A percentile compares a stretch with the other conserved stretches of the same genome.
Conservation (phyloP, 2,329 filamentous ascomycete genomes). For the Aotearoamyces nothofagi region DNA sequence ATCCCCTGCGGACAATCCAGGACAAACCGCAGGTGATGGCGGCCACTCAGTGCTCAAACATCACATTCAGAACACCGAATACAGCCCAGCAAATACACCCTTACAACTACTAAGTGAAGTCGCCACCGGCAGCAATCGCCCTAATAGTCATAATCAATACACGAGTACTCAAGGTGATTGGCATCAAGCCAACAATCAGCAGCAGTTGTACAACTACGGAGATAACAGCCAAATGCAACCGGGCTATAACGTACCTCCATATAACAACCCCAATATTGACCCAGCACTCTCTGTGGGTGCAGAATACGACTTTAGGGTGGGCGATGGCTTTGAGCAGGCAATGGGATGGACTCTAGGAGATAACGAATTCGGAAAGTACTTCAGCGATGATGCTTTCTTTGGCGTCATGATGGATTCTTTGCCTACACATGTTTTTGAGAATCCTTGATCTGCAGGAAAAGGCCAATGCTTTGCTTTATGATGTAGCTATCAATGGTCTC, state of each 20-base stretch:
- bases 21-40: too few relatives aligned
- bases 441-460: too few relatives aligned
- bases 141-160: constrained; percentile 9
- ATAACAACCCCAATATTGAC: constrained; percentile 19
- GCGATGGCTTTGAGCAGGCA: constrained; percentile 19
- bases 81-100: constrained; percentile 19
- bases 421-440: too few relatives aligned
- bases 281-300: constrained; percentile 11
- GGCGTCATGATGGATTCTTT: constrained; percentile 13
- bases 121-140: constrained; percentile 19
- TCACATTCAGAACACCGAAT: constrained; percentile 7
- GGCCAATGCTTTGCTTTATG: too few relatives aligned
- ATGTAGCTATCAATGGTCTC: too few relatives aligned
- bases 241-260: constrained; percentile 4
- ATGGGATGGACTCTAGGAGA: constrained; percentile 18
- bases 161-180: neutral
- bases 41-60: too few relatives aligned
- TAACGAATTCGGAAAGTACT: constrained; percentile 16
- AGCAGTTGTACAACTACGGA: constrained; percentile 1
- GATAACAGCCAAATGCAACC: constrained; percentile 2
- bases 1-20: too few relatives aligned
- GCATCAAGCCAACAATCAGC: constrained; percentile 1
- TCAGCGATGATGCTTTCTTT: constrained; percentile 17
- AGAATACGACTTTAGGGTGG: constrained; percentile 15
- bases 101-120: constrained; percentile 26